Base-by-base conservation (phyloP, 192 early-diverging fungal genomes). In the Entophlyctis luteolus region DNA sequence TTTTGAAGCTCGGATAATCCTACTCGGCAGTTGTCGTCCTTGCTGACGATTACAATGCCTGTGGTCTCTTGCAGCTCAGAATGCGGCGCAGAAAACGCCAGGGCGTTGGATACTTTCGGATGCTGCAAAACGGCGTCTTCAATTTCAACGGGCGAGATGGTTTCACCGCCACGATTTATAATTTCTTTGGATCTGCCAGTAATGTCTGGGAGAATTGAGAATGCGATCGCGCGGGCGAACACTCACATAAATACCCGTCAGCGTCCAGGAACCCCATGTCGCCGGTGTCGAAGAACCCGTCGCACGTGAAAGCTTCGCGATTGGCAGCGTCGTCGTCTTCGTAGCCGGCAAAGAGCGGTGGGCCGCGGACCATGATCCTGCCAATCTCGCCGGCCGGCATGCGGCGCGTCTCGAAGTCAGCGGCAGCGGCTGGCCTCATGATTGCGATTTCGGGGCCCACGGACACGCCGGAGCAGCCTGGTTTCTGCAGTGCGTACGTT, bases 81-180 rank as follows among this genome's bases (percentile, higher is more conserved):
- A 46, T 80, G 79, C 31, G 68, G 65, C 16, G 78, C 76, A 2
- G 73, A 75, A 48, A 80, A 80, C 18, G 79, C 79, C 28, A 80
- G 53, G 18, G 70, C 68, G n/a, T 78, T 56, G 20, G 45, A 54
- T 27, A 80, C 56, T 28, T 52, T 50, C 4, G 75, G 75, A 50
- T 79, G 74, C 36, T 48, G 49, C 2, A 68, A 35, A 47, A 93
- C 74, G 36, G 85, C 79, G 14, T 78, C 79, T 66, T 93, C 91
- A 1, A 94, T 77, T 72, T 94, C 92, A 18, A 92, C 67, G 2
- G 92, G 92, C n/a, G 88, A 91, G 60, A 94, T 92, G 75, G 90
- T 94, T 72, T 93, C 92, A 27, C 92, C 92, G 35, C 91, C 91
- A 48, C 92, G 88, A 72, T 91, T 94, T 60, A 94, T 94, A 58